These are phyloP conservation scores for Lasiodiplodia hormozganensis DNA, from an alignment of 2,329 filamentous ascomycete species.

Conservation along the genomic window DNA sequence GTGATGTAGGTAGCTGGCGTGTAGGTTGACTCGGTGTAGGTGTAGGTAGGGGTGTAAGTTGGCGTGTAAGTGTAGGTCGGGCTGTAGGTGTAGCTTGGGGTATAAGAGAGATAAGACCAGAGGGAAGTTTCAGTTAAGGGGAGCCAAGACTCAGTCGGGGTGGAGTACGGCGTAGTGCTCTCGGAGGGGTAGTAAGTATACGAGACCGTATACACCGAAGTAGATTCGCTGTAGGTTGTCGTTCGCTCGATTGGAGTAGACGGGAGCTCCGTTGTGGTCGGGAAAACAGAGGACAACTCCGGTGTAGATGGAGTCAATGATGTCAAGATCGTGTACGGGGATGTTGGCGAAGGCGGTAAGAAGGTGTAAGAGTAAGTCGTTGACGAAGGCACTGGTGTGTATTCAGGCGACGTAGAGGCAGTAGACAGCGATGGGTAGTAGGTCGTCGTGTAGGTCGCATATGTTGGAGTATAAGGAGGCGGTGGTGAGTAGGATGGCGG, in stretches of 20 bases:
- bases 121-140: not conserved
- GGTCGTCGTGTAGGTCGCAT: not conserved
- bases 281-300: not conserved
- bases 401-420: not conserved
- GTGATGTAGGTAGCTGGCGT: not conserved
- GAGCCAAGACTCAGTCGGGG: not conserved
- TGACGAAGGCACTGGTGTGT: not conserved
- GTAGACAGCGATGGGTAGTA: not conserved
- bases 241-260: not conserved
- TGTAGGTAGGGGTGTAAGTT: not conserved
- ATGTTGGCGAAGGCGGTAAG: constrained; percentile 1
- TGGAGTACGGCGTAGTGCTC: not conserved
- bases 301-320: not conserved
- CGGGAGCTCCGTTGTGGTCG: not conserved
- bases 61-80: not conserved
- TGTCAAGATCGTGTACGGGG: constrained; percentile 10
- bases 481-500: not conserved
- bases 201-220: not conserved
- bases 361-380: not conserved
- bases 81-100: not conserved
- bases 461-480: not conserved
- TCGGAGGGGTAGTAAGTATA: not conserved
- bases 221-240: not conserved
- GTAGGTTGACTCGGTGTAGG: not conserved
- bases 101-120: not conserved